Base-by-base conservation (phyloP, 352 stramenopile species). In the Hyaloperonospora arabidopsidis region DNA sequence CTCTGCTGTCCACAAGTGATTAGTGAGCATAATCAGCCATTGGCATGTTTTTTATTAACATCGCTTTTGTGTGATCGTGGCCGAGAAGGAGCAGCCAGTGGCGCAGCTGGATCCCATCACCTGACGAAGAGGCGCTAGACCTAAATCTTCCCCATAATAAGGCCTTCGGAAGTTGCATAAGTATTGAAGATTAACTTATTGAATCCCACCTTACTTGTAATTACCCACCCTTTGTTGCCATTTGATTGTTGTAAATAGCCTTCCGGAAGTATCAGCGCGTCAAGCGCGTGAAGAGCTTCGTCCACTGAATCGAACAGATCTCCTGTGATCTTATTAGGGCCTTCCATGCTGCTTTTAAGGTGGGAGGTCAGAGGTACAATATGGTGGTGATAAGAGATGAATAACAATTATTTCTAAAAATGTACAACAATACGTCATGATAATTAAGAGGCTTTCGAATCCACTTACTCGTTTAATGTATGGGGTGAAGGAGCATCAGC, bases 231-330 rank as follows among this genome's bases (percentile, higher is more conserved):
- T 41, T 41, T 41, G 35, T 15, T 41, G 35, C 35, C 5, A 6
- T 41, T 41, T 41, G 12, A 41, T 41, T 5, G 35, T 41, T 41
- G 35, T 41, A 18, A 41, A 41, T 41, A 41, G 12, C 35, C 35
- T 41, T 41, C 35, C 4, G 35, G 35, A 3, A 41, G 35, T 41
- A 10, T 15, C 12, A 41, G 12, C 35, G 5, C 35, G n/a, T 41
- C 35, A 18, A 41, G 12, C 5, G 12, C 35, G n/a, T 41, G 12
- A 15, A 4, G 35, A 10, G 35, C 35, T 18, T 41, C 35, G n/a
- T 41, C n/a, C 12, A 41, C 35, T n/a, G 35, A 41, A 41, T 41
- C 35, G 13, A 41, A 41, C 12, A 10, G n/a, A 15, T 41, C 12
- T 41, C 13, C 12, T 41, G 12, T 18, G 12, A 41, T 18, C n/a